Percentiles rank a stretch among this genome's conserved stretches.
phyloP scores from a whole-genome alignment of 116 monocot genomes.

The Zostera marina region DNA sequence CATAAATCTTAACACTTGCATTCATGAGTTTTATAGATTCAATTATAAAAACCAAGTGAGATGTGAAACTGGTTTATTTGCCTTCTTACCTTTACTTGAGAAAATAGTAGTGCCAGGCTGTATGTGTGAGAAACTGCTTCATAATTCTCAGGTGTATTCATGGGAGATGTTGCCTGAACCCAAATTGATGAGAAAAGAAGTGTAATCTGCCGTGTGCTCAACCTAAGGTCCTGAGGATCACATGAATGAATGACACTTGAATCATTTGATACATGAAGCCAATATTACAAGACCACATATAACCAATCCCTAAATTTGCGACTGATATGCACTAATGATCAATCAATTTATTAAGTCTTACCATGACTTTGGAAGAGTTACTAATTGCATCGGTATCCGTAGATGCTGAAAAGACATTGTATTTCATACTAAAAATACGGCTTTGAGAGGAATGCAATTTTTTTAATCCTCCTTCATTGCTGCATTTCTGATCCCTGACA shows the following conservation, averaged over 20 bases:
- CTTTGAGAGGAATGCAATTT: constrained; percentile 33
- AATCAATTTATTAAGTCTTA: constrained; percentile 7
- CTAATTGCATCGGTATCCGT: constrained; percentile 17
- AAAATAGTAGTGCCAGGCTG: constrained; percentile 63
- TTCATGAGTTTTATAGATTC: constrained; percentile 1
- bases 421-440: constrained; percentile 25
- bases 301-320: background rate
- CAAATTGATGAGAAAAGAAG: constrained; percentile 86
- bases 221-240: constrained; percentile 54
- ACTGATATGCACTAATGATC: too few species aligned
- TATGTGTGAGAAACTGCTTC: constrained; percentile 95
- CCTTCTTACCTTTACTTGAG: constrained; percentile 57
- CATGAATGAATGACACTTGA: constrained; percentile 2
- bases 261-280: background rate
- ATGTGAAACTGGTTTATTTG: background rate
- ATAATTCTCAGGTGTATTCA: constrained; percentile 77
- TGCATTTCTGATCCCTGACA: constrained; percentile 18
- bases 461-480: constrained; percentile 16
- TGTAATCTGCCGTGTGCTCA: constrained; percentile 58
- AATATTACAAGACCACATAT: background rate
- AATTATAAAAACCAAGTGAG: background rate
- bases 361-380: constrained; percentile 21
- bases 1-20: background rate
- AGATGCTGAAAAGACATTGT: constrained; percentile 4
- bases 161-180: constrained; percentile 63